Percentiles rank a stretch among this genome's conserved stretches.
These are phyloP conservation scores for Xylariaceae sp. DNA, from an alignment of 2,329 filamentous ascomycete genomes.

Conservation along the genomic window DNA sequence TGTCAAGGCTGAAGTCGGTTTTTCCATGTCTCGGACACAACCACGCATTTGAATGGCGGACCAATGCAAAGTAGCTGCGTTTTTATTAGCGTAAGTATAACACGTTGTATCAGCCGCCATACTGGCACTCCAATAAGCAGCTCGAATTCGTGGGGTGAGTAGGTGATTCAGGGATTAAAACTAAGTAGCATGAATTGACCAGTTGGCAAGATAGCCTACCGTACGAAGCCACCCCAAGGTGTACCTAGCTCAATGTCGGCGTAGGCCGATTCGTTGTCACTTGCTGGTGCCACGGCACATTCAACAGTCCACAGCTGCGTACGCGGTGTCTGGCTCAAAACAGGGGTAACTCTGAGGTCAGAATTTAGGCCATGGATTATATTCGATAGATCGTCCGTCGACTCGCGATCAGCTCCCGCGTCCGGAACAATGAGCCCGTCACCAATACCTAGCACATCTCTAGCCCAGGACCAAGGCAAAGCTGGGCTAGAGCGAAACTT, in stretches of 20 bases:
- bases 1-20: constrained; percentile 61
- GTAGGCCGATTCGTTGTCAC: constrained; percentile 54
- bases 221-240: constrained; percentile 54
- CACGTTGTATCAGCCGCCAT: not conserved
- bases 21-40: constrained; percentile 82
- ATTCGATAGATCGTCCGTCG: constrained; percentile 42
- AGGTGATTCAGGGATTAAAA: not conserved
- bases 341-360: constrained; percentile 50
- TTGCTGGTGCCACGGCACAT: constrained; percentile 51
- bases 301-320: constrained; percentile 69
- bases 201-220: constrained; percentile 37
- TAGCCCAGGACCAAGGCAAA: constrained; percentile 66
- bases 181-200: not conserved
- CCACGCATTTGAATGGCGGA: constrained; percentile 79
- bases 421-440: constrained; percentile 62
- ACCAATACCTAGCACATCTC: constrained; percentile 56
- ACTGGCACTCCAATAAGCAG: not conserved
- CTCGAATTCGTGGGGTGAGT: not conserved
- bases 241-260: constrained; percentile 56
- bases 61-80: constrained; percentile 71
- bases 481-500: constrained; percentile 57
- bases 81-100: constrained; percentile 20
- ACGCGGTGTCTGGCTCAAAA: constrained; percentile 61
- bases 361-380: constrained; percentile 57
- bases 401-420: constrained; percentile 26